Percentiles rank a stretch among this genome's conserved stretches.
Evolutionary conservation across 1,284 basidiomycete genomes (phyloP).

Genomic region (Irpex sp.): DNA sequence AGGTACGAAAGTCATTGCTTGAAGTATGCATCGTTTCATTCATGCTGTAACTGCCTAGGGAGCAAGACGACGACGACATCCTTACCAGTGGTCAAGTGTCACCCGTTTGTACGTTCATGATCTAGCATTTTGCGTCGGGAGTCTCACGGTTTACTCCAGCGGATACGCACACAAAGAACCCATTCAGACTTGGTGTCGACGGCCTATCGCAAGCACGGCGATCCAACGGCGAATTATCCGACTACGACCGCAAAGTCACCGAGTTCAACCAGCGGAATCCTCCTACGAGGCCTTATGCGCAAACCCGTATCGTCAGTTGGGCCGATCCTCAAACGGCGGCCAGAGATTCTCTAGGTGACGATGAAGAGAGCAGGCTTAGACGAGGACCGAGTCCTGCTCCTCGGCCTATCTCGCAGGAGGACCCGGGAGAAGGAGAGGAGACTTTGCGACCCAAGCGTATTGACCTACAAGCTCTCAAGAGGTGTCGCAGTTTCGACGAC

Average conservation of each 20-base stretch:
- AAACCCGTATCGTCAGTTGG: slow-evolving; percentile 47
- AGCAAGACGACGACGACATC: slow-evolving; percentile 56
- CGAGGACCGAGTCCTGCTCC: slow-evolving; percentile 8
- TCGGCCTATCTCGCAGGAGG: slow-evolving; percentile 11
- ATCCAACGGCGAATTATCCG: slow-evolving; percentile 40
- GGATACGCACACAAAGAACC: slow-evolving; percentile 35
- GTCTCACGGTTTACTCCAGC: slow-evolving; percentile 20
- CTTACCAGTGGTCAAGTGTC: slow-evolving; percentile 73
- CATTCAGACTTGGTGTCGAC: slow-evolving; percentile 36
- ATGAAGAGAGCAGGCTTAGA: slow-evolving; percentile 11
- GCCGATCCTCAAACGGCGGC: slow-evolving; percentile 49
- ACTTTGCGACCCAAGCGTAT: not conserved
- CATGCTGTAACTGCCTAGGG: slow-evolving; percentile 22
- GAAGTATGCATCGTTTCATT: not conserved
- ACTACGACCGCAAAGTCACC: slow-evolving; percentile 42
- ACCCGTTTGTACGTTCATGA: slow-evolving; percentile 50
- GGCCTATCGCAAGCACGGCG: slow-evolving; percentile 32
- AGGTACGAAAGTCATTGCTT: slow-evolving; percentile 21
- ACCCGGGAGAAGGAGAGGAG: slow-evolving; percentile 13
- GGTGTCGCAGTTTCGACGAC: slow-evolving; percentile 65
- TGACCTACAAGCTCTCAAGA: slow-evolving; percentile 21
- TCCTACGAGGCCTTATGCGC: slow-evolving; percentile 22
- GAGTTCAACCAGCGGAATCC: slow-evolving; percentile 46
- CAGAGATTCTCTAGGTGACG: slow-evolving; percentile 24
- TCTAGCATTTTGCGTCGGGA: slow-evolving; percentile 4